These are phyloP conservation scores for Fonsecaea multimorphosa DNA, from an alignment of 2,329 filamentous ascomycete species.

Conservation along the genomic window DNA sequence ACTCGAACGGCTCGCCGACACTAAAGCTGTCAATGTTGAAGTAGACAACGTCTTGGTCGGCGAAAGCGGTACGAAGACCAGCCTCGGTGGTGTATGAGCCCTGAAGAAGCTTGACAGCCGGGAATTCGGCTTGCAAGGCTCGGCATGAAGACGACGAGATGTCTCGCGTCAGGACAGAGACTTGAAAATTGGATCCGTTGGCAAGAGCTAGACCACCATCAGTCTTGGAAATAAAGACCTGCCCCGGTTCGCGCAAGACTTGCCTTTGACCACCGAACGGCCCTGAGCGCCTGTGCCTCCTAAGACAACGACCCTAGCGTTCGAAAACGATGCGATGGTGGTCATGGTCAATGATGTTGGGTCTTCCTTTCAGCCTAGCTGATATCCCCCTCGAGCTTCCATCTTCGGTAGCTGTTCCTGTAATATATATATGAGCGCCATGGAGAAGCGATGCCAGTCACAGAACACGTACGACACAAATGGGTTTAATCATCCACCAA, in stretches of 20 bases:
- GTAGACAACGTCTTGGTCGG: not conserved
- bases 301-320: not conserved
- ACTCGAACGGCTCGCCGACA: not conserved
- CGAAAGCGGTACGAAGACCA: constrained; percentile 1
- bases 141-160: not conserved
- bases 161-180: not conserved
- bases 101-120: not conserved
- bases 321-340: not conserved
- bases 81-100: not conserved
- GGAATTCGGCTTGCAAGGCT: not conserved
- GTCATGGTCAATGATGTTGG: not conserved
- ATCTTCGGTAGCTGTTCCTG: not conserved
- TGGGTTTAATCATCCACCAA: not conserved
- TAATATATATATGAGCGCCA: not conserved
- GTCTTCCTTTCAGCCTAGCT: not conserved
- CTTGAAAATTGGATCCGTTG: not conserved
- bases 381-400: constrained; percentile 1
- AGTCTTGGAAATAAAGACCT: not conserved
- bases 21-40: constrained; percentile 5
- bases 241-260: not conserved
- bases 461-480: too few species aligned
- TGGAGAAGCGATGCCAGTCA: not conserved
- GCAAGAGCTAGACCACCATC: not conserved
- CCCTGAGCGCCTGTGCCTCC: constrained; percentile 1
- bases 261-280: not conserved